These are phyloP conservation scores for Sclerotinia minor DNA, from an alignment of 2,329 filamentous ascomycete genomes.

Conservation along the genomic window DNA sequence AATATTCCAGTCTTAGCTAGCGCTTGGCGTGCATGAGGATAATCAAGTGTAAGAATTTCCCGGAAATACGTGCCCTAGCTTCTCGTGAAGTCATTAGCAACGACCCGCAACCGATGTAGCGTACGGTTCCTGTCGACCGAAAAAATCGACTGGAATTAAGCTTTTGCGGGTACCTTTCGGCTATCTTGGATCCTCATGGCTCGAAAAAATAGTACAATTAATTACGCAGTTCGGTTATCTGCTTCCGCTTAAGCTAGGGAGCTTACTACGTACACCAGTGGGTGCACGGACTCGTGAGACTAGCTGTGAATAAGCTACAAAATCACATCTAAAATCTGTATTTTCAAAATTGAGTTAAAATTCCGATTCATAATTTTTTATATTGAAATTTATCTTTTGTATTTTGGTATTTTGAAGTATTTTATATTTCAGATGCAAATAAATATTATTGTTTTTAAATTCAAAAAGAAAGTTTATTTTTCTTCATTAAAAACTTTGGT, in stretches of 20 bases:
- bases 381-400: too few relatives aligned
- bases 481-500: too few relatives aligned
- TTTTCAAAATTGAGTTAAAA: too few relatives aligned
- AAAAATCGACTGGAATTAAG: neutral
- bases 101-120: neutral
- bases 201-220: neutral
- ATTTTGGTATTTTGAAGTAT: too few relatives aligned
- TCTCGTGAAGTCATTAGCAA: neutral
- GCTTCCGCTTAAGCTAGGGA: neutral
- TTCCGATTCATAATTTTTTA: too few relatives aligned
- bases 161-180: constrained; percentile 3
- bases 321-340: too few relatives aligned
- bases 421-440: too few relatives aligned
- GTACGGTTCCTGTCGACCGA: neutral
- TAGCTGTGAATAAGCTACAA: too few relatives aligned
- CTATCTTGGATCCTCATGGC: neutral
- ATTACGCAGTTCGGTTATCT: neutral
- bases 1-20: neutral
- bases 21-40: neutral
- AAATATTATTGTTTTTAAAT: too few relatives aligned
- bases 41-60: neutral
- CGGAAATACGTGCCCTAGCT: neutral
- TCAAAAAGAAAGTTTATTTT: too few relatives aligned
- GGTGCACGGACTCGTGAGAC: too few relatives aligned
- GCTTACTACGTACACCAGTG: too few relatives aligned